A percentile compares a stretch with the other conserved stretches of the same genome.
phyloP scores from a whole-genome alignment of 1,284 basidiomycete species.

The Anthracocystis panici-leucophaei region DNA sequence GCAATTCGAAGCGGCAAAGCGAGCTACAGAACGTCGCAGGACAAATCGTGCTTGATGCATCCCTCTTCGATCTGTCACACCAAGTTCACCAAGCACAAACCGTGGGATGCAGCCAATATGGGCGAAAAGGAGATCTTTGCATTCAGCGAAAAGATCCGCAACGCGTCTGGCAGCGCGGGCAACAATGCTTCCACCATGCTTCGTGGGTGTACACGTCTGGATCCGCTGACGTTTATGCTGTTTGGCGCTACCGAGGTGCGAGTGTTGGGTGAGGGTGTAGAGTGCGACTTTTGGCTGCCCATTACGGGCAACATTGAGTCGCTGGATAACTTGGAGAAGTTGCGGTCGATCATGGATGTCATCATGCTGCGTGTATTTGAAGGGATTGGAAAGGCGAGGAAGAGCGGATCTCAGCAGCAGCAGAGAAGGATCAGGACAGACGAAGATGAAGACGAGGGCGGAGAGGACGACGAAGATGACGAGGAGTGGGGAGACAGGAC shows the following conservation, averaged over 20 bases:
- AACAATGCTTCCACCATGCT: constrained; percentile 78
- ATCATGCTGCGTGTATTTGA: constrained; percentile 93
- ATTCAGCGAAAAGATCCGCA: constrained; percentile 86
- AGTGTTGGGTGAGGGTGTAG: constrained; percentile 71
- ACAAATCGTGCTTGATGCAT: constrained; percentile 88
- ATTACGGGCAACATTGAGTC: constrained; percentile 80
- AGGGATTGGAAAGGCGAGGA: constrained; percentile 72
- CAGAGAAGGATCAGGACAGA: not conserved
- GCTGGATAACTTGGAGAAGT: constrained; percentile 84
- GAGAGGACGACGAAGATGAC: constrained; percentile 29
- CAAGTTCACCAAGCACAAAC: constrained; percentile 74
- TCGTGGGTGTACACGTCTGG: constrained; percentile 77
- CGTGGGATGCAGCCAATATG: constrained; percentile 71
- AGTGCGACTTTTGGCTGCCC: constrained; percentile 92
- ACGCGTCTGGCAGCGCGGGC: constrained; percentile 73
- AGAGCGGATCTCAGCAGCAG: constrained; percentile 3
- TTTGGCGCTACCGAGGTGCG: constrained; percentile 86
- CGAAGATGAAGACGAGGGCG: constrained; percentile 26
- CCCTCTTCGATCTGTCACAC: constrained; percentile 87
- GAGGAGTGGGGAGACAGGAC: constrained; percentile 41
- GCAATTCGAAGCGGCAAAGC: constrained; percentile 83
- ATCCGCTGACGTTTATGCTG: constrained; percentile 89
- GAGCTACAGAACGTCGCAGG: constrained; percentile 81
- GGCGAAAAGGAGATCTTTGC: constrained; percentile 81
- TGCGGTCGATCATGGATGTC: constrained; percentile 84